These are phyloP conservation scores for Fusarium xylarioides DNA, from an alignment of 2,329 filamentous ascomycete genomes.

Conservation along the genomic window DNA sequence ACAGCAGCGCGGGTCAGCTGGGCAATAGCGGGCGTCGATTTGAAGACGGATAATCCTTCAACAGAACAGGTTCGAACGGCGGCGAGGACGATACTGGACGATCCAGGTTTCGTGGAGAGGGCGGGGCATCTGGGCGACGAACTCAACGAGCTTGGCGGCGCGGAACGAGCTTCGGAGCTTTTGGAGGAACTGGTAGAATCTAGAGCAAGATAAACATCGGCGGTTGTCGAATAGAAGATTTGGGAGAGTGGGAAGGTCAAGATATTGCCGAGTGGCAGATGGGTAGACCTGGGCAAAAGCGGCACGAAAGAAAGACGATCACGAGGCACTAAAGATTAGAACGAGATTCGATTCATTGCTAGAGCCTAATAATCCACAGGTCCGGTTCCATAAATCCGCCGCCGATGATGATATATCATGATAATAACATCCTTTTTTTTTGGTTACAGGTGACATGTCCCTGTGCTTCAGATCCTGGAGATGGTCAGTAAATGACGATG, in stretches of 20 bases:
- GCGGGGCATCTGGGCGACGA: conserved; percentile 41
- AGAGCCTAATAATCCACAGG: neutral
- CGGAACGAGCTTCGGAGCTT: conserved; percentile 38
- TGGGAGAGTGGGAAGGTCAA: neutral
- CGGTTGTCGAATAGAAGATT: neutral
- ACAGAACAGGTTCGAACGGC: conserved; percentile 39
- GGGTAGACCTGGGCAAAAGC: too few relatives aligned
- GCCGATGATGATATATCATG: neutral
- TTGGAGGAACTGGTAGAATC: conserved; percentile 41
- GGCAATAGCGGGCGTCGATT: conserved; percentile 47
- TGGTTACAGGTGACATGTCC: neutral
- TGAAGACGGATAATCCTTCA: conserved; percentile 48
- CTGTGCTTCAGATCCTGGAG: neutral
- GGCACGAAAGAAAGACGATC: neutral
- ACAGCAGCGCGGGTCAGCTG: conserved; percentile 47
- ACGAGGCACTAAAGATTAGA: neutral
- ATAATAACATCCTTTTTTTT: neutral
- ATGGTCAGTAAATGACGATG: neutral
- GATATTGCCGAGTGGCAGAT: neutral
- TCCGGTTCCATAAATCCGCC: neutral
- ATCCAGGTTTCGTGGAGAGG: conserved; percentile 33
- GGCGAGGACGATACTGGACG: conserved; percentile 38
- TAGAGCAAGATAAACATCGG: neutral
- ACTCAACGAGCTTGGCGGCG: conserved; percentile 43
- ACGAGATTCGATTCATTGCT: neutral